These are phyloP conservation scores for Candida pini DNA, from an alignment of 805 yeast genomes.

Conservation along the genomic window DNA sequence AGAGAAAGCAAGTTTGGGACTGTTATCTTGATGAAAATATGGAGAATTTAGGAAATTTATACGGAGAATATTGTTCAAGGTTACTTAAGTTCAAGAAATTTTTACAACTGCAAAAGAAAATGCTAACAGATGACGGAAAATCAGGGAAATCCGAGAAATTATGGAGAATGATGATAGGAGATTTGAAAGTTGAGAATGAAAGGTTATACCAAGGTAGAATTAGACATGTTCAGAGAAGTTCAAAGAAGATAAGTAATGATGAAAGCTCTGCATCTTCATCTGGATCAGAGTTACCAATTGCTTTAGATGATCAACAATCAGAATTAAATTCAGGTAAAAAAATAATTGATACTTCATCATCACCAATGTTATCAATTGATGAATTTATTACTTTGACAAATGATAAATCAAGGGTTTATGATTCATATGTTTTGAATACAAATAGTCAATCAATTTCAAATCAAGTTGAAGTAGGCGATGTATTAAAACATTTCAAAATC, in stretches of 20 bases:
- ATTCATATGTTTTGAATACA: constrained; percentile 19
- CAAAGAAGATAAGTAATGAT: too few species aligned
- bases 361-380: constrained; percentile 26
- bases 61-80: constrained; percentile 22
- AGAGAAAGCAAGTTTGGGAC: constrained; percentile 19
- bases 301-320: not conserved
- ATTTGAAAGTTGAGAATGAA: constrained; percentile 1
- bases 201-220: too few species aligned
- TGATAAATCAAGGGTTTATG: constrained; percentile 21
- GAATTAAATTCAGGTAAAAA: not conserved
- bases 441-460: constrained; percentile 13
- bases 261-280: constrained; percentile 12
- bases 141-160: constrained; percentile 26
- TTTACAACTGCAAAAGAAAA: constrained; percentile 24
- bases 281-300: constrained; percentile 2
- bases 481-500: constrained; percentile 12
- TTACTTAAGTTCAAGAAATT: constrained; percentile 29
- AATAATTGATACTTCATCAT: constrained; percentile 5
- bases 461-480: constrained; percentile 15
- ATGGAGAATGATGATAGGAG: constrained; percentile 22
- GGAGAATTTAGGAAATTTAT: constrained; percentile 23
- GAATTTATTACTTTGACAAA: constrained; percentile 30
- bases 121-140: constrained; percentile 21
- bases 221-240: too few species aligned
- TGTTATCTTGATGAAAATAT: constrained; percentile 21